Percentiles rank a stretch among this genome's conserved stretches.
phyloP scores from a whole-genome alignment of 306 rosid species.

The Gillenia trifoliata region DNA sequence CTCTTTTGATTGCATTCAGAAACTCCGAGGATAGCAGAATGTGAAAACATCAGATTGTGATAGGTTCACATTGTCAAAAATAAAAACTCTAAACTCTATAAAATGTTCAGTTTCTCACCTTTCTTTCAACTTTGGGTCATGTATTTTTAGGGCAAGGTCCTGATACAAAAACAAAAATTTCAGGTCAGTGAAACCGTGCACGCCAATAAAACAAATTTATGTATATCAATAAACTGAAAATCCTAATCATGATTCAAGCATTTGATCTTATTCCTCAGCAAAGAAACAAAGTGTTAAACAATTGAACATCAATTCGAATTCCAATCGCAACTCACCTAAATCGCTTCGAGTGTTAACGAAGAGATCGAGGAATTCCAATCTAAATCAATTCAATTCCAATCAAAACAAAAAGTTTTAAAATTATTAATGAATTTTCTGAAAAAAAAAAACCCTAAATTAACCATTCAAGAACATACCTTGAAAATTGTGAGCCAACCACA shows the following conservation, averaged over 20 bases:
- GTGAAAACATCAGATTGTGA: slow-evolving; percentile 6
- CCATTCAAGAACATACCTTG: too few species aligned
- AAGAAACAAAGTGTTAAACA: background rate
- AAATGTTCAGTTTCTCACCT: slow-evolving; percentile 42
- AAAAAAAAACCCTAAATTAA: too few species aligned
- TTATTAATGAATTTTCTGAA: too few species aligned
- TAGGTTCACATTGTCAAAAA: too few species aligned
- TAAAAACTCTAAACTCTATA: background rate
- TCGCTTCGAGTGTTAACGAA: slow-evolving; percentile 95
- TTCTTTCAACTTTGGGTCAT: slow-evolving; percentile 93
- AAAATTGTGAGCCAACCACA: too few species aligned
- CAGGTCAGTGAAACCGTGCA: slow-evolving; percentile 1
- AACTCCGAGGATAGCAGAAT: background rate
- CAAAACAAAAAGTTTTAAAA: too few species aligned
- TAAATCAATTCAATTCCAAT: too few species aligned
- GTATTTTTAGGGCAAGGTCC: slow-evolving; percentile 87
- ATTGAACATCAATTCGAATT: background rate
- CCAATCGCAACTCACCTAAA: slow-evolving; percentile 52
- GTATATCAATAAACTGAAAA: background rate
- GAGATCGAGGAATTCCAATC: too few species aligned
- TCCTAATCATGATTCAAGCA: too few species aligned
- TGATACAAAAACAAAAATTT: slow-evolving; percentile 26
- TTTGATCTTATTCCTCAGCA: background rate
- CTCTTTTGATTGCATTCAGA: too few species aligned
- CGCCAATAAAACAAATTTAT: background rate